These are phyloP conservation scores for Phytopythium aichiense DNA, from an alignment of 352 stramenopile genomes.

Conservation along the genomic window DNA sequence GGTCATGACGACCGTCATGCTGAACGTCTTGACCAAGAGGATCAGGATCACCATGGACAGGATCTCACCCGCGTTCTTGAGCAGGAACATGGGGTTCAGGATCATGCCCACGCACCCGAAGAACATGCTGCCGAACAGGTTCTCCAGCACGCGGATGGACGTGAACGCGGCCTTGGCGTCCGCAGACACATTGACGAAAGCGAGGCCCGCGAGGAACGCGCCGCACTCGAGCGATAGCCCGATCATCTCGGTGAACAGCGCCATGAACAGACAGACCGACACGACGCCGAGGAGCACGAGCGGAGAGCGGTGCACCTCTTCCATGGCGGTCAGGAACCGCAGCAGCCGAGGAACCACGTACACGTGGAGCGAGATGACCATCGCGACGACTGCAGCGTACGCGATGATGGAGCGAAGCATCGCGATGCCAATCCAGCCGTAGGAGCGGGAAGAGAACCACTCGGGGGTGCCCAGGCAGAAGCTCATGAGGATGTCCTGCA, in stretches of 20 bases:
- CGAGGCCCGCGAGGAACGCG: conserved; percentile 75
- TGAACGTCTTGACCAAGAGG: conserved; percentile 69
- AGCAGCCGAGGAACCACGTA: conserved; percentile 69
- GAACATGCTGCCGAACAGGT: conserved; percentile 87
- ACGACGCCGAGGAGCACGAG: conserved; percentile 80
- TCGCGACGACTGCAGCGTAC: conserved; percentile 62
- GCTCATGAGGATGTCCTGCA: conserved; percentile 85
- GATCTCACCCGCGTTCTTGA: conserved; percentile 76
- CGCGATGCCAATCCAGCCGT: conserved; percentile 66
- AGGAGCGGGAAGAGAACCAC: conserved; percentile 76
- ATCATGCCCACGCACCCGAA: conserved; percentile 89
- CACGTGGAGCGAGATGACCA: conserved; percentile 66
- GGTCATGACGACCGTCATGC: conserved; percentile 75
- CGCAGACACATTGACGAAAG: conserved; percentile 68
- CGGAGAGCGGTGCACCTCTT: conserved; percentile 76
- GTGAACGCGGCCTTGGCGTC: conserved; percentile 70
- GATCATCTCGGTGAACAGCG: conserved; percentile 78
- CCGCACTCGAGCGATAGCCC: conserved; percentile 81
- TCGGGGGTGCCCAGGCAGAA: conserved; percentile 81
- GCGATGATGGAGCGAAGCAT: conserved; percentile 66
- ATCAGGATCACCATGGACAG: conserved; percentile 81
- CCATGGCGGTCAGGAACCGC: conserved; percentile 70
- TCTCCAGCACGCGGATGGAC: conserved; percentile 86
- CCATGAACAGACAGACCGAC: conserved; percentile 82
- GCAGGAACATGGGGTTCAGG: conserved; percentile 74